Evolutionary conservation across 768 basidiomycete genomes (phyloP).

Genomic region (Rhodotorula toruloides): DNA sequence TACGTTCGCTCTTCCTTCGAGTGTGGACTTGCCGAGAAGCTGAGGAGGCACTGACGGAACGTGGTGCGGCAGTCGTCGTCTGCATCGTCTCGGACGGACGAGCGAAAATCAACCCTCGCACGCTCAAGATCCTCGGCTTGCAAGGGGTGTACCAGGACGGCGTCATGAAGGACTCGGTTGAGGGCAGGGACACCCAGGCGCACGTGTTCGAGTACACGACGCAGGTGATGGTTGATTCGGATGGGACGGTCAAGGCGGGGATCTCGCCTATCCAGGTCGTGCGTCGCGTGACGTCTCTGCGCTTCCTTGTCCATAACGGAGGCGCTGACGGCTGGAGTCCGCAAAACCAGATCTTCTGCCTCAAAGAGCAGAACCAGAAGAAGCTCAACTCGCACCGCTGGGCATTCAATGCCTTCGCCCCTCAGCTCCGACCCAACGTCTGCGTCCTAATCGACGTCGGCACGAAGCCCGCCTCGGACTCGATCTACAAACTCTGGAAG

Average conservation of each 20-base stretch:
- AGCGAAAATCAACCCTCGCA: slow-evolving; percentile 49
- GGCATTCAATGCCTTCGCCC: slow-evolving; percentile 88
- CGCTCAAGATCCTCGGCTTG: slow-evolving; percentile 78
- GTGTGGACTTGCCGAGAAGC: no score
- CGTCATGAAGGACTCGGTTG: slow-evolving; percentile 40
- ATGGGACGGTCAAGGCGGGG: slow-evolving; percentile 70
- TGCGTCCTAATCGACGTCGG: slow-evolving; percentile 80
- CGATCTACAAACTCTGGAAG: slow-evolving; percentile 91
- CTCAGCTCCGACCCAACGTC: slow-evolving; percentile 81
- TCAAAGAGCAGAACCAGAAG: slow-evolving; percentile 31
- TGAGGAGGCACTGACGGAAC: no score
- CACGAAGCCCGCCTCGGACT: slow-evolving; percentile 75
- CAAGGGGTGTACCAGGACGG: slow-evolving; percentile 50
- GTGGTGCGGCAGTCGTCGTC: slow-evolving; percentile 46
- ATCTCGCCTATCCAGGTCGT: slow-evolving; percentile 69
- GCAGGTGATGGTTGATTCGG: slow-evolving; percentile 75
- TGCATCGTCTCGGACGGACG: slow-evolving; percentile 49
- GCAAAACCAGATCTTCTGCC: slow-evolving; percentile 1
- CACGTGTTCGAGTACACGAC: slow-evolving; percentile 74
- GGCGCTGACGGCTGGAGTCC: no score
- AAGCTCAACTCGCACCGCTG: slow-evolving; percentile 66
- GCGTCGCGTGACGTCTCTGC: neutral
- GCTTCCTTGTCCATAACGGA: no score
- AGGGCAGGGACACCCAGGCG: slow-evolving; percentile 64
- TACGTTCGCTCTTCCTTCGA: no score